Percentiles rank a stretch among this genome's conserved stretches.
Conservation (phyloP, 1,139 yeast species). For the Wickerhamomyces sp. region DNA sequence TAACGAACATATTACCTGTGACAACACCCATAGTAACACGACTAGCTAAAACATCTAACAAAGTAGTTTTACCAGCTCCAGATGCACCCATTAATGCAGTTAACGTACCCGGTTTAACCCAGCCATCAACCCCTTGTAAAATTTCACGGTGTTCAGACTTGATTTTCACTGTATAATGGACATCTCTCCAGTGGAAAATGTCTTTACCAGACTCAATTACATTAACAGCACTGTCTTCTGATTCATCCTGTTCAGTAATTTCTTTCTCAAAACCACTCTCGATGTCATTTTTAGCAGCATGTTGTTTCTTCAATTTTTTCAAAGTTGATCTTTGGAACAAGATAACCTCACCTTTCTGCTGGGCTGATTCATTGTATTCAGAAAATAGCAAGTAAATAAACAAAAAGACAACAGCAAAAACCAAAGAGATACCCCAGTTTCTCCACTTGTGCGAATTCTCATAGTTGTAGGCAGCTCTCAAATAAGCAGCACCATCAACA, state of each 20-base stretch:
- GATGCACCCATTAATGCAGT: constrained; percentile 86
- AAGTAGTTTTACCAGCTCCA: constrained; percentile 86
- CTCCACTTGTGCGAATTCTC: constrained; percentile 54
- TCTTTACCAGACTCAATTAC: constrained; percentile 32
- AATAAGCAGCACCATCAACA: constrained; percentile 58
- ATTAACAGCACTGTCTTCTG: constrained; percentile 16
- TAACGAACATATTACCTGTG: constrained; percentile 71
- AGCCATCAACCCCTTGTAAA: constrained; percentile 70
- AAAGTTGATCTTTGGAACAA: constrained; percentile 53
- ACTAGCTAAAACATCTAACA: constrained; percentile 69
- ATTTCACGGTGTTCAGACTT: constrained; percentile 59
- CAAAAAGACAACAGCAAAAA: constrained; percentile 31
- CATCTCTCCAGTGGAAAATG: constrained; percentile 76
- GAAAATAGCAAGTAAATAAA: constrained; percentile 42
- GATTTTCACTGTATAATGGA: constrained; percentile 68
- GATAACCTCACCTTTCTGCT: constrained; percentile 79
- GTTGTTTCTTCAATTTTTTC: constrained; percentile 29
- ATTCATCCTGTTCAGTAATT: constrained; percentile 17
- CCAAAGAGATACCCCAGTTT: constrained; percentile 43
- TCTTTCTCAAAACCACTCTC: constrained; percentile 23
- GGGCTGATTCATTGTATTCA: constrained; percentile 67
- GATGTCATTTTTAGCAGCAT: constrained; percentile 17
- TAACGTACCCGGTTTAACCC: constrained; percentile 75
- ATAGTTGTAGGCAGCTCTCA: constrained; percentile 53
- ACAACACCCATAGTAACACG: constrained; percentile 78